These are phyloP conservation scores for Euphorbia celastroides DNA, from an alignment of 441 rosid genomes.

Conservation along the genomic window DNA sequence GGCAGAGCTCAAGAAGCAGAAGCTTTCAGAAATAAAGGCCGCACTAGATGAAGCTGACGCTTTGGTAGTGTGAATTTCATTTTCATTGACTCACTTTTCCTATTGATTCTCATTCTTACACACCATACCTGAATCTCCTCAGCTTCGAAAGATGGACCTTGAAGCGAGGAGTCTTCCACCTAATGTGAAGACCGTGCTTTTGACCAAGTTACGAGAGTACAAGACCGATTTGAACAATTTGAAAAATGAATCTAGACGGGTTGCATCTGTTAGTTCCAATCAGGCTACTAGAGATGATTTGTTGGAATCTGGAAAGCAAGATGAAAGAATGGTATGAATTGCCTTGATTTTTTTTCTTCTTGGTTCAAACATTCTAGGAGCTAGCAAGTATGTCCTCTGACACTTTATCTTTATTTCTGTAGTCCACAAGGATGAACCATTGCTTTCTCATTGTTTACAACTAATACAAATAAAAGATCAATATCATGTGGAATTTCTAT, in stretches of 20 bases:
- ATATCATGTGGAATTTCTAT: not conserved
- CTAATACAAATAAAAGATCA: not conserved
- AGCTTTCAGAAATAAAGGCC: conserved; percentile 52
- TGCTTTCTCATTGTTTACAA: not conserved
- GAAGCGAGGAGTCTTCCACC: conserved; percentile 87
- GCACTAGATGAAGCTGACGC: conserved; percentile 72
- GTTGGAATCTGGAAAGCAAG: conserved; percentile 83
- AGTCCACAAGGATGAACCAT: not conserved
- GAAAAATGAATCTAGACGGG: conserved; percentile 63
- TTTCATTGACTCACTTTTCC: not conserved
- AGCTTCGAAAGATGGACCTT: conserved; percentile 88
- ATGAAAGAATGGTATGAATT: conserved; percentile 47
- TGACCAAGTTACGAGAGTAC: conserved; percentile 75
- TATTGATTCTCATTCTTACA: not conserved
- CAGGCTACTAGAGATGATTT: conserved; percentile 66
- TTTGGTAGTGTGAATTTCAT: conserved; percentile 39
- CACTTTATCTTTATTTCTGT: not conserved
- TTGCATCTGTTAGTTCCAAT: conserved; percentile 40
- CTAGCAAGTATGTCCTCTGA: not conserved
- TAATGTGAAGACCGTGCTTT: conserved; percentile 57
- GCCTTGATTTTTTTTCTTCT: not conserved
- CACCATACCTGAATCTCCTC: conserved; percentile 4
- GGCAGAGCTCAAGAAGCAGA: conserved; percentile 80
- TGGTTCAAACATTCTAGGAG: not conserved
- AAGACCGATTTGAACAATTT: conserved; percentile 87